These are phyloP conservation scores for Pochonia chlamydosporia DNA, from an alignment of 2,329 filamentous ascomycete genomes.

Conservation along the genomic window DNA sequence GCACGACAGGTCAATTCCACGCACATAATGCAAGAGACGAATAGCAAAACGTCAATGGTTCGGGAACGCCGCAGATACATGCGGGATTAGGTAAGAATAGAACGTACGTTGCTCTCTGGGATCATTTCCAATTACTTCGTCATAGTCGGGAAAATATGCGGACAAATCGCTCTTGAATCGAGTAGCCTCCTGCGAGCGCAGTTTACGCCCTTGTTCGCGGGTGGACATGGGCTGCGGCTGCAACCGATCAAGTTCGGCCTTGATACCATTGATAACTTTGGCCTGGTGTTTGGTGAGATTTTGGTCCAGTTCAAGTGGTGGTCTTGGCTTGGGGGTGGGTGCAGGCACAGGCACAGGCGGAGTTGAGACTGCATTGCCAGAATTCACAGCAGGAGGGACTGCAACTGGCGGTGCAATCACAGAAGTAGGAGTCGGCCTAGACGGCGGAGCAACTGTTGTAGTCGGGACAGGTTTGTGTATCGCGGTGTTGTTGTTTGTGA, in stretches of 20 bases:
- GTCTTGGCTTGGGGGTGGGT: slow-evolving; percentile 12
- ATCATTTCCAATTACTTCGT: slow-evolving; percentile 85
- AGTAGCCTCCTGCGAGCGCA: slow-evolving; percentile 80
- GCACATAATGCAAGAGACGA: neutral
- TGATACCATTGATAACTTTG: slow-evolving; percentile 56
- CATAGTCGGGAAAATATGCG: slow-evolving; percentile 88
- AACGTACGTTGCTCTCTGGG: slow-evolving; percentile 69
- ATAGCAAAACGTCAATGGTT: neutral
- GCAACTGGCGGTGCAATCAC: slow-evolving; percentile 5
- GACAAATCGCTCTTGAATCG: slow-evolving; percentile 88
- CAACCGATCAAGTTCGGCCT: slow-evolving; percentile 53
- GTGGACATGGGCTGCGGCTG: slow-evolving; percentile 42
- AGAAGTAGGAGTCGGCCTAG: neutral
- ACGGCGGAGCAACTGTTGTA: neutral
- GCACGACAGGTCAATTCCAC: slow-evolving; percentile 5
- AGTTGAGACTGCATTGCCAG: slow-evolving; percentile 6
- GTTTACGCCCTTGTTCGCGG: slow-evolving; percentile 63
- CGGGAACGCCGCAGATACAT: neutral
- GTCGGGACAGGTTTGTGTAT: neutral
- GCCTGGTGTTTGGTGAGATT: slow-evolving; percentile 45
- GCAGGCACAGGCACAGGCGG: slow-evolving; percentile 9
- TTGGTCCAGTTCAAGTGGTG: slow-evolving; percentile 18
- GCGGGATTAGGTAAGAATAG: neutral
- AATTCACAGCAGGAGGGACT: slow-evolving; percentile 5
- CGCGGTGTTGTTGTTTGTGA: slow-evolving; percentile 8